Evolutionary conservation across 176 grass and related monocot genomes (phyloP).

Genomic region (Saccharum spontaneum): DNA sequence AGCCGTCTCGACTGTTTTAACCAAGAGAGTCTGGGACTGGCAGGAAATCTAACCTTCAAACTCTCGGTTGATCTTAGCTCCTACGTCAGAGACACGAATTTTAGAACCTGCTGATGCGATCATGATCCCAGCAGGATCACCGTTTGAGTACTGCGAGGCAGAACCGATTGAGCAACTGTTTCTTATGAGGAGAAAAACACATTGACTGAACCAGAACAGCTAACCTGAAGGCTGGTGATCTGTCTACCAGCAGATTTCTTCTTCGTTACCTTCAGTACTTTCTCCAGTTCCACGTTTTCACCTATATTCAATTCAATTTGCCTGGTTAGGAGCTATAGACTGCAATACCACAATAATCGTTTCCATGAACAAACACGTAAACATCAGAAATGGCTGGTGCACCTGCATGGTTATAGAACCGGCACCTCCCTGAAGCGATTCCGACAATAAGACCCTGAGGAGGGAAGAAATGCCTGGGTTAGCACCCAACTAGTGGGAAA

Average conservation of each 20-base stretch:
- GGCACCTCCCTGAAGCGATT: slow-evolving; percentile 57
- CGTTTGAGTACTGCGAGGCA: slow-evolving; percentile 39
- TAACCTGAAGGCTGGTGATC: slow-evolving; percentile 77
- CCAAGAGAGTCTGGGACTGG: neutral
- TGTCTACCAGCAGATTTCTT: slow-evolving; percentile 49
- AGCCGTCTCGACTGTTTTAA: neutral
- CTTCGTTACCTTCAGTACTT: slow-evolving; percentile 37
- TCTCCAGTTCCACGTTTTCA: slow-evolving; percentile 44
- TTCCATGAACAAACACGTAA: neutral
- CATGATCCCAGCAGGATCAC: slow-evolving; percentile 37
- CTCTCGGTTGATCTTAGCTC: slow-evolving; percentile 39
- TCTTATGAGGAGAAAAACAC: neutral
- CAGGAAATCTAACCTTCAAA: slow-evolving; percentile 63
- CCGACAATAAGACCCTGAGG: slow-evolving; percentile 68
- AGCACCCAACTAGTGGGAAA: neutral
- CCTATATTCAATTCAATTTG: slow-evolving; percentile 29
- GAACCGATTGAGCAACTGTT: neutral
- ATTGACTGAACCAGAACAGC: neutral
- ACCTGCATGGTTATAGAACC: slow-evolving; percentile 72
- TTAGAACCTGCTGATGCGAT: slow-evolving; percentile 55
- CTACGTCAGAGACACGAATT: slow-evolving; percentile 60
- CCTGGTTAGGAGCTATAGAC: neutral
- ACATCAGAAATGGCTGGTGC: neutral
- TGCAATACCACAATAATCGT: neutral
- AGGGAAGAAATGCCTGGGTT: neutral